phyloP scores from a whole-genome alignment of 1,284 basidiomycete species.

The Tilletia horrida region DNA sequence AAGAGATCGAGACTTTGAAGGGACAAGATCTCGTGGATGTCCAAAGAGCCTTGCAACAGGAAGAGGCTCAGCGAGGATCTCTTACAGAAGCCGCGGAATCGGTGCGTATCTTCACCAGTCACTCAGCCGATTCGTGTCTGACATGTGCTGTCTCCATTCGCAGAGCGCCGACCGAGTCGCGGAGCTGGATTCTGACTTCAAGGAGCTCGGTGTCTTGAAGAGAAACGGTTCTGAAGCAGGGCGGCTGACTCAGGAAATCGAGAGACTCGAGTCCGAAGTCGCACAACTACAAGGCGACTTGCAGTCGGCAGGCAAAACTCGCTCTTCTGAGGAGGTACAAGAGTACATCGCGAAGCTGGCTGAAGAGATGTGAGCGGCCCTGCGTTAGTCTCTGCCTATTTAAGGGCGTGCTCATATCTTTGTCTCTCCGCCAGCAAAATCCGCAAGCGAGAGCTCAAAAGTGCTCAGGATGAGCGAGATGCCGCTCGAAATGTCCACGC shows the following conservation, averaged over 20 bases:
- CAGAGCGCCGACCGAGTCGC: slow-evolving; percentile 1
- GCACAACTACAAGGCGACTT: not conserved
- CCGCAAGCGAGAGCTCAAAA: slow-evolving; percentile 40
- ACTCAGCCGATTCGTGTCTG: not conserved
- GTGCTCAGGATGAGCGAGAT: slow-evolving; percentile 29
- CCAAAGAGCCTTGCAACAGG: not conserved
- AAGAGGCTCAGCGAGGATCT: not conserved
- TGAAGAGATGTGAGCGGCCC: slow-evolving; percentile 26
- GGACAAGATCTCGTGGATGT: not conserved
- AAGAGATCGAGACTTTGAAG: slow-evolving; percentile 1
- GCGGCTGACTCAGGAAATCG: not conserved
- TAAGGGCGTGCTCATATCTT: not conserved
- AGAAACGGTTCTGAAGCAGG: slow-evolving; percentile 1
- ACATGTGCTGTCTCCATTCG: not conserved
- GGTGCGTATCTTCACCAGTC: not conserved
- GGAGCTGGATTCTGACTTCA: not conserved
- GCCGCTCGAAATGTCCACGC: slow-evolving; percentile 34
- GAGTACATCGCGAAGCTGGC: slow-evolving; percentile 23
- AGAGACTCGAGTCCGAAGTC: not conserved
- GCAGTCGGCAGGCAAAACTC: not conserved
- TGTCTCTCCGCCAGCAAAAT: slow-evolving; percentile 22
- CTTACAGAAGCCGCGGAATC: not conserved
- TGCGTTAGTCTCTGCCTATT: not conserved
- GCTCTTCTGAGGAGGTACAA: slow-evolving; percentile 8
- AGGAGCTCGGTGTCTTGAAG: slow-evolving; percentile 7